These are phyloP conservation scores for Fusarium continuum DNA, from an alignment of 2,329 filamentous ascomycete genomes.

Conservation along the genomic window DNA sequence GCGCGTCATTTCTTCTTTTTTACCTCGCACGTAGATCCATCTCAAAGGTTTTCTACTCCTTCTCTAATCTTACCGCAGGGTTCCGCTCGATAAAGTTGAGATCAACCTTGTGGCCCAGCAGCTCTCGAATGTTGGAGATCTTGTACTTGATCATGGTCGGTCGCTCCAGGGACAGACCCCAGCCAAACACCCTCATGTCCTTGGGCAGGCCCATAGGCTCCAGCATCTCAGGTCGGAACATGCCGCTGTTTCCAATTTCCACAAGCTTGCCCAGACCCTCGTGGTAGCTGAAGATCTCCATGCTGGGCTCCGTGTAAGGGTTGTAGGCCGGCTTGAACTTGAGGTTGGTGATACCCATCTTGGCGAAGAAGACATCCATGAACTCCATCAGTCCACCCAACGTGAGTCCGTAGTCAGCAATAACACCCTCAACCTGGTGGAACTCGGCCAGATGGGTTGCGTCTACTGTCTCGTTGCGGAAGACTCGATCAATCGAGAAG, in stretches of 20 bases:
- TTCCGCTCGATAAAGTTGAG: constrained; percentile 91
- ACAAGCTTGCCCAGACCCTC: constrained; percentile 89
- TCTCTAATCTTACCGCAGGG: constrained; percentile 88
- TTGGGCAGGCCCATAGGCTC: constrained; percentile 93
- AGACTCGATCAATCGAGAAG: constrained; percentile 98
- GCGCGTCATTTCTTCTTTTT: constrained; percentile 9
- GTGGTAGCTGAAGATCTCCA: constrained; percentile 99
- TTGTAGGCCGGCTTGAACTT: constrained; percentile 98
- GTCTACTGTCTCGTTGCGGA: constrained; percentile 97
- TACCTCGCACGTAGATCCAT: neutral
- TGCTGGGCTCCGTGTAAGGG: constrained; percentile 92
- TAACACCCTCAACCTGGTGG: constrained; percentile 98
- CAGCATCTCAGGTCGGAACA: constrained; percentile 99
- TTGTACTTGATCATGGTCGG: constrained; percentile 98
- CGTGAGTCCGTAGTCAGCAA: constrained; percentile 93
- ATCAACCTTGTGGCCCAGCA: constrained; percentile 95
- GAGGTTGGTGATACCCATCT: constrained; percentile 87
- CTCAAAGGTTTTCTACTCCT: constrained; percentile 66
- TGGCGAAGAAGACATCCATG: constrained; percentile 94
- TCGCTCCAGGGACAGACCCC: constrained; percentile 89
- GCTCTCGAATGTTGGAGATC: constrained; percentile 89
- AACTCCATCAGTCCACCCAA: constrained; percentile 92
- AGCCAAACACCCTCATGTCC: constrained; percentile 93
- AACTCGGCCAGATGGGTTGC: constrained; percentile 97
- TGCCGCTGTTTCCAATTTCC: constrained; percentile 97